phyloP scores from a whole-genome alignment of 345 rosid genomes.

The Rhodamnia rubescens region DNA sequence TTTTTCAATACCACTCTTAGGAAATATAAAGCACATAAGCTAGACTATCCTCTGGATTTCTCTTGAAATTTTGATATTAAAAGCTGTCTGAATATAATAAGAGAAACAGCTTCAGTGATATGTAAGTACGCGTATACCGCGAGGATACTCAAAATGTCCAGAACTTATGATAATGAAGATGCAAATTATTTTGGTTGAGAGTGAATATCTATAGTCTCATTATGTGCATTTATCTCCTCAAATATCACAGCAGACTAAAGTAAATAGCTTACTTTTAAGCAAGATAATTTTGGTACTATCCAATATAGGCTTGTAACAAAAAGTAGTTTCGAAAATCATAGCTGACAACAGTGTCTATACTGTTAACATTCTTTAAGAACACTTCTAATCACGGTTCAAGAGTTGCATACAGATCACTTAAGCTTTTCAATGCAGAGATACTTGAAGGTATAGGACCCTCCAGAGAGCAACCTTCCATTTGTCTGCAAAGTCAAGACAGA shows the following conservation, averaged over 20 bases:
- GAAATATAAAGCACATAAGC: not conserved
- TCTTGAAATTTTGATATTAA: not conserved
- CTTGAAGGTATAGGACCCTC: constrained; percentile 74
- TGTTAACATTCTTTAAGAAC: not conserved
- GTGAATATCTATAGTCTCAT: not conserved
- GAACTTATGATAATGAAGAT: not conserved
- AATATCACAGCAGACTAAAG: not conserved
- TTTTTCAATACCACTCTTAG: not conserved
- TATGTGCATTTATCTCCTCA: not conserved
- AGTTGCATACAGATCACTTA: constrained; percentile 63
- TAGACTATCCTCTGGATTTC: not conserved
- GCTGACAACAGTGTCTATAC: not conserved
- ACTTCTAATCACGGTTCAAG: not conserved
- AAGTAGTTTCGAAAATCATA: not conserved
- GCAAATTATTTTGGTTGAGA: not conserved
- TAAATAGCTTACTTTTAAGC: not conserved
- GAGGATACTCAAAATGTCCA: not conserved
- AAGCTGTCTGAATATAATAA: not conserved
- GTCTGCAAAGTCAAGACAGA: constrained; percentile 30
- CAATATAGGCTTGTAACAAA: not conserved
- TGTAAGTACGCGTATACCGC: not conserved
- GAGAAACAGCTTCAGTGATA: not conserved
- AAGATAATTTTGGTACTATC: not conserved
- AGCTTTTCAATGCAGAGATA: constrained; percentile 45
- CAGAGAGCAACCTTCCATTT: constrained; percentile 61